These are phyloP conservation scores for Gaultheria prostrata DNA, from an alignment of 148 eudicot species.

Conservation along the genomic window DNA sequence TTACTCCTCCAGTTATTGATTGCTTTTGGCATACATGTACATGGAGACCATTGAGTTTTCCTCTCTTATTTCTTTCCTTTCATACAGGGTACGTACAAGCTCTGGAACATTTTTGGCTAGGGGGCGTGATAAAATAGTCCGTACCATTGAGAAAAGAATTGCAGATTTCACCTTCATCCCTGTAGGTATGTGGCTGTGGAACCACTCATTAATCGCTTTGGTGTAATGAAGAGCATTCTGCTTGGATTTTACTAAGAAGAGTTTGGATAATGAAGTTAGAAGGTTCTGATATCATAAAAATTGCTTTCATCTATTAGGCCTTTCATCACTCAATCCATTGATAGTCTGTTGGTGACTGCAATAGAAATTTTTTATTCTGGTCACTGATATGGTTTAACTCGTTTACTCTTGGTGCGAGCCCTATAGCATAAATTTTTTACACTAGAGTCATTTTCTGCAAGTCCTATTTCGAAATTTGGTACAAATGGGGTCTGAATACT, in stretches of 20 bases:
- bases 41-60: background rate
- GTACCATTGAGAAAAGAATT: conserved; percentile 76
- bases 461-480: background rate
- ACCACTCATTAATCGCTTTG: background rate
- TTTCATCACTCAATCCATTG: background rate
- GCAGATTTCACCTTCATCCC: conserved; percentile 92
- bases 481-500: background rate
- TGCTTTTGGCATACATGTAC: background rate
- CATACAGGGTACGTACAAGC: conserved; percentile 82
- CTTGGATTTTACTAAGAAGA: background rate
- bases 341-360: background rate
- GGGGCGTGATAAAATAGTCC: conserved; percentile 72
- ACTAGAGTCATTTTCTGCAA: background rate
- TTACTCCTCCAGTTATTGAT: conserved; percentile 6
- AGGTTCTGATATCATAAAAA: background rate
- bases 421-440: background rate
- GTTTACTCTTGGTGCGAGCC: background rate
- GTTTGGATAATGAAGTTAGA: background rate
- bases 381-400: background rate
- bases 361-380: background rate
- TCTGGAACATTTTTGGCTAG: conserved; percentile 83
- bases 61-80: background rate
- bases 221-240: background rate
- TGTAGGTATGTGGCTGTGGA: conserved; percentile 54
- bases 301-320: background rate